phyloP scores from a whole-genome alignment of 2,329 filamentous ascomycete genomes.

The Fusarium ramigenum region DNA sequence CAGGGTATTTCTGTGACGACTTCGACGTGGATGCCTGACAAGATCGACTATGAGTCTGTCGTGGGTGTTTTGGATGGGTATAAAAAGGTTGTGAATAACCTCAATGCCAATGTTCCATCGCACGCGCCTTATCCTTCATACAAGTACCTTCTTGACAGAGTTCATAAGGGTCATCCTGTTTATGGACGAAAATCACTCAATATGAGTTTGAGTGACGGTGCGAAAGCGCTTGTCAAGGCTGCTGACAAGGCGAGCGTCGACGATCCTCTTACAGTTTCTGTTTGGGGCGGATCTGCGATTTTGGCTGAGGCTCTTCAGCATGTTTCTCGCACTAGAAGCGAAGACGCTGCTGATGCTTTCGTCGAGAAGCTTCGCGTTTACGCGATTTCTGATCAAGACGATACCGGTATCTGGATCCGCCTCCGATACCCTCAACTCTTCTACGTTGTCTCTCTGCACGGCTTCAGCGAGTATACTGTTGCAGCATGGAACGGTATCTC shows the following conservation, averaged over 20 bases:
- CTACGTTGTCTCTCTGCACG: conserved; percentile 64
- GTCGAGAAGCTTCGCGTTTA: conserved; percentile 58
- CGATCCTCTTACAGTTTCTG: conserved; percentile 59
- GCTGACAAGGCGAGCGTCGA: conserved; percentile 9
- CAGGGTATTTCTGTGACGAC: conserved; percentile 56
- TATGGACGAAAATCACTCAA: conserved; percentile 35
- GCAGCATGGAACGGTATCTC: conserved; percentile 65
- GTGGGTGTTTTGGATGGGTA: conserved; percentile 36
- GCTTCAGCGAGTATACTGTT: conserved; percentile 62
- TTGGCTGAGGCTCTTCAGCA: conserved; percentile 59
- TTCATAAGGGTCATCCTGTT: conserved; percentile 23
- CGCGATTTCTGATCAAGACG: conserved; percentile 67
- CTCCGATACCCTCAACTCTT: conserved; percentile 61
- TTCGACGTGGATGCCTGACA: conserved; percentile 53
- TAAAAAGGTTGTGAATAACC: conserved; percentile 43
- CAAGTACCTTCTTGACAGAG: not conserved
- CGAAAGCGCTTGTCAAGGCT: conserved; percentile 51
- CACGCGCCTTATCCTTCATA: not conserved
- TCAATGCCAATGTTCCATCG: conserved; percentile 5
- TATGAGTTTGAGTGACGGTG: conserved; percentile 46
- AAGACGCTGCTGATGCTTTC: conserved; percentile 48
- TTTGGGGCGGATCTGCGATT: conserved; percentile 63
- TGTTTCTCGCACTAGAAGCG: conserved; percentile 38
- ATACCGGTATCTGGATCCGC: conserved; percentile 65
- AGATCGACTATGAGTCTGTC: conserved; percentile 43